A percentile compares a stretch with the other conserved stretches of the same genome.
These are phyloP conservation scores for Saccharomyces paradoxus DNA, from an alignment of 805 yeast genomes.

Conservation along the genomic window DNA sequence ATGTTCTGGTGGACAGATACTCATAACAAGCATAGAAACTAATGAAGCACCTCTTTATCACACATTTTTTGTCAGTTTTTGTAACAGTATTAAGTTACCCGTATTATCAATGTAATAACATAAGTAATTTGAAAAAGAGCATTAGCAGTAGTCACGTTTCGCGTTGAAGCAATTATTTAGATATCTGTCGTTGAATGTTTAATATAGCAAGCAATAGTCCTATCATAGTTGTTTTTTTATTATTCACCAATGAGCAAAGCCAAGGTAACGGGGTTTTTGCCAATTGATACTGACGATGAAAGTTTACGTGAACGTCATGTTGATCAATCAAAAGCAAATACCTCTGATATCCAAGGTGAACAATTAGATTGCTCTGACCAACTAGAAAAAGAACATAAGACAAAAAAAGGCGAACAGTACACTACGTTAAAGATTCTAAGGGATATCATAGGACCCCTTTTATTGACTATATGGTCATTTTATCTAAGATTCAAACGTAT, in stretches of 20 bases:
- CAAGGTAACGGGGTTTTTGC: background rate
- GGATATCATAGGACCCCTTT: slow-evolving; percentile 30
- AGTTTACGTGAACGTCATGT: background rate
- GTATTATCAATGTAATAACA: background rate
- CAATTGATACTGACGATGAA: background rate
- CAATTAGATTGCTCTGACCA: background rate
- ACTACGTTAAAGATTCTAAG: background rate
- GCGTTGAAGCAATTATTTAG: background rate
- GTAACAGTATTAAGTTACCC: background rate
- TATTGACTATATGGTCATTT: slow-evolving; percentile 63
- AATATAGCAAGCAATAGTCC: background rate
- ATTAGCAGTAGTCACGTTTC: background rate
- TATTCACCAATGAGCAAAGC: background rate
- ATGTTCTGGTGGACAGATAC: background rate
- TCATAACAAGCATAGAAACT: background rate
- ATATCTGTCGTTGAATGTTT: background rate
- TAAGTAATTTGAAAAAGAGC: background rate
- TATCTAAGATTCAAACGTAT: slow-evolving; percentile 68
- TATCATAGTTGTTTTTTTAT: background rate
- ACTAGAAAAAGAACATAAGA: background rate
- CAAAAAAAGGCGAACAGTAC: background rate
- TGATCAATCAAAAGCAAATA: background rate
- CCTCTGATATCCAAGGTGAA: background rate
- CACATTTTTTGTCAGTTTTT: background rate
- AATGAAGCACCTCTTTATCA: background rate